Conservation (phyloP, 208 protist species). For the Acanthamoeba healyi region DNA sequence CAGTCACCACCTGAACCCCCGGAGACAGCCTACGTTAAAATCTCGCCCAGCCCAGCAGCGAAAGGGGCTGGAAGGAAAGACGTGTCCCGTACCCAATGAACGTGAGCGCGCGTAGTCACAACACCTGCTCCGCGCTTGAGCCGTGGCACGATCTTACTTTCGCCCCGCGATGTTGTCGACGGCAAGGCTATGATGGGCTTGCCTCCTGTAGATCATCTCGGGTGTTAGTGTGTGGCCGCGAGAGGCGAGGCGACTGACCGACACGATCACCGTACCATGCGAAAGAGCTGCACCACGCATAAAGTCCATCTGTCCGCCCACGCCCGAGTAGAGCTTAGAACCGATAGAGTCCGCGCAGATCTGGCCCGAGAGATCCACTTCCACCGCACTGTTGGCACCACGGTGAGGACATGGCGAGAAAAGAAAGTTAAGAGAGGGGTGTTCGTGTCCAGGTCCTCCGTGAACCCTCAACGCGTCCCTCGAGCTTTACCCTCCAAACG, state of each 20-base stretch:
- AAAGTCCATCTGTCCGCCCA: constrained; percentile 87
- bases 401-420: neutral
- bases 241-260: neutral
- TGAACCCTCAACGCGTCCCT: too few species aligned
- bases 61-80: neutral
- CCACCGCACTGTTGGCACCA: constrained; percentile 57
- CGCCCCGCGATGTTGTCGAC: constrained; percentile 74
- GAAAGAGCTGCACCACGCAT: constrained; percentile 78
- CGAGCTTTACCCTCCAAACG: too few species aligned
- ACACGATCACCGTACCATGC: constrained; percentile 61
- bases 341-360: constrained; percentile 85
- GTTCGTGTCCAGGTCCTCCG: too few species aligned
- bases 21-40: too few species aligned
- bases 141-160: constrained; percentile 78
- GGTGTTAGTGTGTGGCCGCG: neutral
- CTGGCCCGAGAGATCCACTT: constrained; percentile 88
- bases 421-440: too few species aligned
- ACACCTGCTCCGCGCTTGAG: constrained; percentile 81
- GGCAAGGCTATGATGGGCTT: constrained; percentile 84
- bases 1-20: constrained; percentile 78
- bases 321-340: constrained; percentile 77
- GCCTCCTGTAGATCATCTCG: constrained; percentile 52
- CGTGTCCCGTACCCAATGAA: constrained; percentile 75
- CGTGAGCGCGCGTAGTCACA: constrained; percentile 79
- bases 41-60: too few species aligned